Evolutionary conservation across 805 yeast species (phyloP).

Genomic region (Starmerella vaccinii): DNA sequence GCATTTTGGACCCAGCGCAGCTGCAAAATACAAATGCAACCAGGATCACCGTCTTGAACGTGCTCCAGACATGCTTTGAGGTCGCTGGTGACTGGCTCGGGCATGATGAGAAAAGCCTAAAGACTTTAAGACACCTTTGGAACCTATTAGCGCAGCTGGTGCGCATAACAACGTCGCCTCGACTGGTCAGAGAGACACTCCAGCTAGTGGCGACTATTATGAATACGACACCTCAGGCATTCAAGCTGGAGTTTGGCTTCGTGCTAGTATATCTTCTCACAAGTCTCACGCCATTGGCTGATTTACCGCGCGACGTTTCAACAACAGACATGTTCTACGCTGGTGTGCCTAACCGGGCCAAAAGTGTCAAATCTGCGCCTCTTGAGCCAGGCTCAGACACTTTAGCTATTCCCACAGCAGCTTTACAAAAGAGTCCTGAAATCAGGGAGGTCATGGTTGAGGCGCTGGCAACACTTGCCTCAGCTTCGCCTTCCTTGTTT

Average conservation of each 20-base stretch:
- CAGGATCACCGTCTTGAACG: conserved; percentile 66
- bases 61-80: conserved; percentile 71
- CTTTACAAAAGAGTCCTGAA: conserved; percentile 28
- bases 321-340: conserved; percentile 34
- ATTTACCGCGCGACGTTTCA: conserved; percentile 32
- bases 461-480: conserved; percentile 49
- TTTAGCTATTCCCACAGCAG: conserved; percentile 19
- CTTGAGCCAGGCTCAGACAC: conserved; percentile 25
- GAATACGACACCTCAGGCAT: conserved; percentile 50
- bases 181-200: conserved; percentile 63
- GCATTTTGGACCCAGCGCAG: conserved; percentile 72
- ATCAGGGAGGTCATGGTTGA: conserved; percentile 73
- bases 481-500: conserved; percentile 62
- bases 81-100: conserved; percentile 58
- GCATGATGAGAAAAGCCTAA: conserved; percentile 54
- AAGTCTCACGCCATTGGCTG: conserved; percentile 31
- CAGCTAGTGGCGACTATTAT: conserved; percentile 65
- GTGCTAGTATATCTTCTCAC: conserved; percentile 33
- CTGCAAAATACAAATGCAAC: conserved; percentile 54
- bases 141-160: conserved; percentile 74
- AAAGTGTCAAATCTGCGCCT: conserved; percentile 49
- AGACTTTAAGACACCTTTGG: conserved; percentile 64
- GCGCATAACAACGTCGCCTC: conserved; percentile 55
- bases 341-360: conserved; percentile 33
- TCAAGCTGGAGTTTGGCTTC: conserved; percentile 71